These are phyloP conservation scores for Oxyria digyna DNA, from an alignment of 148 eudicot genomes.

Conservation along the genomic window DNA sequence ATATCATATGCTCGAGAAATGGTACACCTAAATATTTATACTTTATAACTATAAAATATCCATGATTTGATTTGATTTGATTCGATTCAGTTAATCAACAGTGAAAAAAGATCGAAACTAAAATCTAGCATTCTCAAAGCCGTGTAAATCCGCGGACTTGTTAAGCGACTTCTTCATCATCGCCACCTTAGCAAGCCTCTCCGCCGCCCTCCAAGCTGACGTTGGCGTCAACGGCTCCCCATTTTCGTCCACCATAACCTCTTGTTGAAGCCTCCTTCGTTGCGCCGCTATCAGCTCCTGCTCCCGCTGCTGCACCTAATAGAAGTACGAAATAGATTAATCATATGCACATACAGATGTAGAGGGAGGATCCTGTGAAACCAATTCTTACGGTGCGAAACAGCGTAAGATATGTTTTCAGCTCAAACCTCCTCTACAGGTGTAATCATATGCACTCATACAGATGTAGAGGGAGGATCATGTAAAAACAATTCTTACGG, in stretches of 20 bases:
- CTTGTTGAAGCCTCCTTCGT: constrained; percentile 14
- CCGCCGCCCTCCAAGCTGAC: constrained; percentile 97
- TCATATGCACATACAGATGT: no score
- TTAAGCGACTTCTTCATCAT: constrained; percentile 81
- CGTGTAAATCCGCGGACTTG: constrained; percentile 89
- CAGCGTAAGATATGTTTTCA: no score
- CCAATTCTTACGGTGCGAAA: no score
- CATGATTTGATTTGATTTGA: neutral
- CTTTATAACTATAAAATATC: constrained; percentile 5
- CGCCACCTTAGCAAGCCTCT: constrained; percentile 83
- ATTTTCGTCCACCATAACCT: constrained; percentile 32
- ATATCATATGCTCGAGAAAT: neutral
- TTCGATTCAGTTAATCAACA: neutral
- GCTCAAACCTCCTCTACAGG: no score
- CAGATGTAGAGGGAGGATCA: no score
- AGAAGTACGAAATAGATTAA: no score
- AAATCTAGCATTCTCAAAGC: constrained; percentile 94
- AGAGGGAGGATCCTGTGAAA: no score
- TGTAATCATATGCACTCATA: no score
- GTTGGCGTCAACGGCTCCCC: constrained; percentile 79
- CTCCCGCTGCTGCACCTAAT: constrained; percentile 33
- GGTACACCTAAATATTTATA: neutral
- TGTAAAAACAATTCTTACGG: no score
- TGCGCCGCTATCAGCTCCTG: constrained; percentile 11
- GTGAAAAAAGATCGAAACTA: constrained; percentile 8